Evolutionary conservation across 2,329 filamentous ascomycete species (phyloP).

Genomic region (Clarireedia homoeocarpa): DNA sequence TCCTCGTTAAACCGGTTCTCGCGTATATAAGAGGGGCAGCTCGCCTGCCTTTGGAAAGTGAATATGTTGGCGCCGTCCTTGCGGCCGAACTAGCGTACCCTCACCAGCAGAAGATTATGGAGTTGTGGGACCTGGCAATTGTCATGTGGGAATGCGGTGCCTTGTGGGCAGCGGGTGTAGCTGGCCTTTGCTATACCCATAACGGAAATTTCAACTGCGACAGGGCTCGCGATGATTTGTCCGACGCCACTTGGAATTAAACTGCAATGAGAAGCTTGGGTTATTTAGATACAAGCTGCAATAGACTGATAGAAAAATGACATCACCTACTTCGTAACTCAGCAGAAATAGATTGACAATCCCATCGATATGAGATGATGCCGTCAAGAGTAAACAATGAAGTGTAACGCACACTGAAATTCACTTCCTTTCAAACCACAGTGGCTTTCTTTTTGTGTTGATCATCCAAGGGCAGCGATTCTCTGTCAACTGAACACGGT

Average conservation of each 20-base stretch:
- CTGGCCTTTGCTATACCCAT: background rate
- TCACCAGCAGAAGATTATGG: background rate
- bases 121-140: background rate
- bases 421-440: too few relatives aligned
- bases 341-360: too few relatives aligned
- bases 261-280: background rate
- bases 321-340: too few relatives aligned
- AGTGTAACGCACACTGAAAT: too few relatives aligned
- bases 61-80: background rate
- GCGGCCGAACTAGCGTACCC: background rate
- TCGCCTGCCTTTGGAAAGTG: background rate
- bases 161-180: background rate
- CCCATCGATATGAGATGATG: too few relatives aligned
- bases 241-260: constrained; percentile 1
- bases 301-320: too few relatives aligned
- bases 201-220: background rate
- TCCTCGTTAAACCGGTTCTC: background rate
- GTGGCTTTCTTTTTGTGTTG: too few relatives aligned
- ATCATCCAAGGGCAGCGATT: too few relatives aligned
- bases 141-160: background rate
- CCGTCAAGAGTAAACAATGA: too few relatives aligned
- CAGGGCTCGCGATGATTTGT: background rate
- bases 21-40: background rate
- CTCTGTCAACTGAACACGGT: too few relatives aligned
- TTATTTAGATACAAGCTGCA: too few relatives aligned